These are phyloP conservation scores for Scenedesmus sp. DNA, from an alignment of 163 green algal genomes.

Conservation along the genomic window DNA sequence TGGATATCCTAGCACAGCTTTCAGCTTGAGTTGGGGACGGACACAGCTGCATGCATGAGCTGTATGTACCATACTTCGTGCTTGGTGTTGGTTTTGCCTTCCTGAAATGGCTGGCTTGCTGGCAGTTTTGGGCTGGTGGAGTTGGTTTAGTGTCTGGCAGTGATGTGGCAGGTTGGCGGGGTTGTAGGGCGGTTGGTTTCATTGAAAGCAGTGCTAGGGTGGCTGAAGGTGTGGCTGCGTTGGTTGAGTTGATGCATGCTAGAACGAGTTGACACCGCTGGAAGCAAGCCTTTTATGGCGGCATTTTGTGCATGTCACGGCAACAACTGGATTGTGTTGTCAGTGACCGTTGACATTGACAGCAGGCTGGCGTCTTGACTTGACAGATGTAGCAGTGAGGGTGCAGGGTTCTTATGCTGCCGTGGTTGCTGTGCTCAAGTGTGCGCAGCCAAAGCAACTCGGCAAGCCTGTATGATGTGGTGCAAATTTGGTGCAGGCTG, in stretches of 20 bases:
- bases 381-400: neutral
- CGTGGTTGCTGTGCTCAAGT: too few species aligned
- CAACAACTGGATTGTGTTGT: constrained; percentile 1
- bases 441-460: too few species aligned
- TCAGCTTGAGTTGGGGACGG: neutral
- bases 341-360: neutral
- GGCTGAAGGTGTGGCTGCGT: neutral
- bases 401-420: neutral
- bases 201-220: neutral
- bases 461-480: too few species aligned
- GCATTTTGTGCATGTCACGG: neutral
- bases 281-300: neutral
- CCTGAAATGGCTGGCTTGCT: too few species aligned
- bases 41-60: neutral
- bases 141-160: neutral
- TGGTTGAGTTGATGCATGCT: neutral
- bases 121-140: neutral
- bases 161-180: neutral
- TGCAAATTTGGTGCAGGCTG: too few species aligned
- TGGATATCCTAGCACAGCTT: neutral
- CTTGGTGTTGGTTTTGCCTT: neutral
- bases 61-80: neutral
- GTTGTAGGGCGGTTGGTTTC: neutral
- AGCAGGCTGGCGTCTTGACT: neutral
- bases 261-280: neutral